Percentiles rank a stretch among this genome's conserved stretches.
Conservation (phyloP, 1,139 yeast species). For the Taphrina deformans region DNA sequence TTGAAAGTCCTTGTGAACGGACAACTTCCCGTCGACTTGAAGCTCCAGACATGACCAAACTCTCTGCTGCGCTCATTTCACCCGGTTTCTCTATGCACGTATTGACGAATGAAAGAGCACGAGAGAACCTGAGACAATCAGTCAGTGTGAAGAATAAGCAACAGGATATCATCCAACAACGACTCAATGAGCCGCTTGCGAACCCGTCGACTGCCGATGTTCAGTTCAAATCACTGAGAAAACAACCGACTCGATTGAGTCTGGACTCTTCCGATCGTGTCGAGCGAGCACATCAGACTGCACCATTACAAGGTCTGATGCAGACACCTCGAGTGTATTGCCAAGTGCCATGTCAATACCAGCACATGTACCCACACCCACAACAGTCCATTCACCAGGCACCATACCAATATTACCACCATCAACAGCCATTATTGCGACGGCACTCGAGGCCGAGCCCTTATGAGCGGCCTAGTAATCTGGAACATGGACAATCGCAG, state of each 20-base stretch:
- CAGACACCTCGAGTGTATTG: neutral
- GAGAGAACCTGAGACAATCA: neutral
- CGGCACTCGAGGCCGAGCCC: constrained; percentile 5
- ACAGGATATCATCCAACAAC: constrained; percentile 7
- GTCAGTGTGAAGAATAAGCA: neutral
- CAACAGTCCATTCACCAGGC: neutral
- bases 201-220: neutral
- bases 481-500: neutral
- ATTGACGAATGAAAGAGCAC: neutral
- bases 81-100: constrained; percentile 4
- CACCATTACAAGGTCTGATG: neutral
- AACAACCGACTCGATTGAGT: neutral
- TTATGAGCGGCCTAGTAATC: neutral
- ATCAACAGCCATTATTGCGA: constrained; percentile 2
- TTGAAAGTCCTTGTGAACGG: neutral
- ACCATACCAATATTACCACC: neutral
- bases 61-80: neutral
- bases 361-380: neutral
- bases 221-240: neutral
- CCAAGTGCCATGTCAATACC: neutral
- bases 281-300: neutral
- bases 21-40: neutral
- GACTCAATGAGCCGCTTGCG: neutral
- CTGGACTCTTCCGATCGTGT: neutral
- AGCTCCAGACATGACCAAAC: neutral